A percentile compares a stretch with the other conserved stretches of the same genome.
Evolutionary conservation across 108 stramenopile genomes (phyloP).

Genomic region (Cyclotella baltica): DNA sequence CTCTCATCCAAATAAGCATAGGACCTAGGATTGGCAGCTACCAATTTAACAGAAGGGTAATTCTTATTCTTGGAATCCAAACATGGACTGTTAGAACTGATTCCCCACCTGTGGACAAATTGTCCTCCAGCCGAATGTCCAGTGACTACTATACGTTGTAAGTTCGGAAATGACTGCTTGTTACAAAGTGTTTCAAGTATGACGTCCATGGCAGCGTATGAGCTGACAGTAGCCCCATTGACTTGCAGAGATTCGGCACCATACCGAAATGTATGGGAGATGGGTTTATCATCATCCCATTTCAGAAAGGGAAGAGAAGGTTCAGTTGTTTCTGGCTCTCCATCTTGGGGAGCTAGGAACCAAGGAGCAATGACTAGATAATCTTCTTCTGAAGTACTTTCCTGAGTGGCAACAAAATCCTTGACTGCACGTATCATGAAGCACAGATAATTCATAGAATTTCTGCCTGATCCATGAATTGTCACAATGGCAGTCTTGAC

Average conservation of each 20-base stretch:
- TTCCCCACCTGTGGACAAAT: constrained; percentile 81
- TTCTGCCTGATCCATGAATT: constrained; percentile 79
- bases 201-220: constrained; percentile 73
- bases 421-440: constrained; percentile 56
- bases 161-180: constrained; percentile 53
- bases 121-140: constrained; percentile 91
- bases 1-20: constrained; percentile 76
- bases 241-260: constrained; percentile 70
- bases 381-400: constrained; percentile 11
- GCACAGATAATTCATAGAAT: constrained; percentile 78
- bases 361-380: constrained; percentile 70
- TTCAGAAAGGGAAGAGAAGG: constrained; percentile 48
- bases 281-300: constrained; percentile 66
- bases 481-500: constrained; percentile 56
- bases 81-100: constrained; percentile 67
- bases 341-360: constrained; percentile 68
- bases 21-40: constrained; percentile 85
- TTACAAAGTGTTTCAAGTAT: constrained; percentile 61
- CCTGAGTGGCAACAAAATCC: constrained; percentile 1
- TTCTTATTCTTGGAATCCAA: constrained; percentile 34
- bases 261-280: constrained; percentile 80
- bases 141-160: constrained; percentile 65
- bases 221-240: constrained; percentile 60
- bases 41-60: constrained; percentile 49
- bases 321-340: constrained; percentile 20